Percentiles rank a stretch among this genome's conserved stretches.
Evolutionary conservation across 2,329 filamentous ascomycete species (phyloP).

Genomic region (Apiospora arundinis): DNA sequence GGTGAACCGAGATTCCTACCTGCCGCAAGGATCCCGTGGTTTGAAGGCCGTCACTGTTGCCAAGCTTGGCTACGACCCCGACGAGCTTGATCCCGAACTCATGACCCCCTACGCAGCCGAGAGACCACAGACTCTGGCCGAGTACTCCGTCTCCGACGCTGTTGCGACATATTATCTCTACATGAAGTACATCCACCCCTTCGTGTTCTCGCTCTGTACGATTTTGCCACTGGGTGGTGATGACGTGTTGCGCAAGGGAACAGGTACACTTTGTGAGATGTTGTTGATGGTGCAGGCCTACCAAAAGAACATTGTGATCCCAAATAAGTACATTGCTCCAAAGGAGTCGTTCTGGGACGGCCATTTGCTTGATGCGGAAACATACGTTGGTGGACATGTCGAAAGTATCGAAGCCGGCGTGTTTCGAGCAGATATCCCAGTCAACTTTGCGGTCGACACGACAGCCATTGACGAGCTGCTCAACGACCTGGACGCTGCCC

Average conservation of each 20-base stretch:
- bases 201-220: conserved; percentile 98
- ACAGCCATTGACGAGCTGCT: conserved; percentile 89
- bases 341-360: conserved; percentile 97
- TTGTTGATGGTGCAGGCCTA: conserved; percentile 98
- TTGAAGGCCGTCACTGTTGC: conserved; percentile 97
- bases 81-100: conserved; percentile 94
- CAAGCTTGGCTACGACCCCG: conserved; percentile 97
- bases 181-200: conserved; percentile 99
- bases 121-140: conserved; percentile 89
- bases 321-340: conserved; percentile 93
- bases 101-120: conserved; percentile 95
- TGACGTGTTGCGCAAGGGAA: conserved; percentile 92
- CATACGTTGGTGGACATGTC: conserved; percentile 97
- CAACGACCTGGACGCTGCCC: conserved; percentile 82
- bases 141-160: conserved; percentile 98
- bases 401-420: conserved; percentile 99
- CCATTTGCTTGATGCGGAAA: conserved; percentile 94
- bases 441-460: conserved; percentile 90
- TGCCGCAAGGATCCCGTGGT: conserved; percentile 95
- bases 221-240: conserved; percentile 93
- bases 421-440: conserved; percentile 93
- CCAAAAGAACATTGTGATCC: conserved; percentile 86
- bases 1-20: conserved; percentile 98
- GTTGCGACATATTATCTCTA: conserved; percentile 99
- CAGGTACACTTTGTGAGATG: conserved; percentile 99